Evolutionary conservation across 441 rosid species (phyloP), one percentile per base, ranked within the genome.

Genomic region (Breynia disticha): DNA sequence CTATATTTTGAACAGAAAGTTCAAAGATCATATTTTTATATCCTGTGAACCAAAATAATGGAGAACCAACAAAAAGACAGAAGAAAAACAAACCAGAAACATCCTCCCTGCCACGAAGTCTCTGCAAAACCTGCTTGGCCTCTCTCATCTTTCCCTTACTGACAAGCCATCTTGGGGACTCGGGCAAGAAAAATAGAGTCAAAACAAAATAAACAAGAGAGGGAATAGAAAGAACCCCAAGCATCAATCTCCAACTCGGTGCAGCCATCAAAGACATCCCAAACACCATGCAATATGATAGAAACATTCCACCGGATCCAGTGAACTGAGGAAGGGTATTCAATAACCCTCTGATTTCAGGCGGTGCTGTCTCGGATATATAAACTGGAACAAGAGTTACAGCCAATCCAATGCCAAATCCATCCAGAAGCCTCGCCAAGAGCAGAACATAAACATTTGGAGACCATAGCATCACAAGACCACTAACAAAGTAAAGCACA

Each of bases 121-220:
- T 74, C 76, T 82, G 96, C 60, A 87, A 55, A 64, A 87, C 90
- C 69, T 58, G 57, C 66, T 74, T 84, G 45, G 96, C 96, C 75
- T 87, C 88, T 50, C 57, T 63, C 90, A 87, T 87, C 38, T 74
- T 66, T 16, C 96, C 96, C 73, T 84, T 84, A 60, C 96, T 84
- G 19, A 84, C 96, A 48, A 87, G 96, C 96, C 96, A 87, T 72
- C 93, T 66, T 1, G 96, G 96, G 50, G 96, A 87, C 63, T 87
- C 96, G n/a, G 94, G 96, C 72, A 87, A 69, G 81, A 56, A 84
- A 73, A 84, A 68, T 9, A 78, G 20, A 17, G 84, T 74, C 54
- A 84, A 70, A 15, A 42, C 60, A 62, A 79, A 76, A 64, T 68
- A 84, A 54, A 70, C 0, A 20, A 80, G 66, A 19, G 96, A 84